These are phyloP conservation scores for Rhizopus stolonifer DNA, from an alignment of 371 early-diverging fungal genomes.

Conservation along the genomic window DNA sequence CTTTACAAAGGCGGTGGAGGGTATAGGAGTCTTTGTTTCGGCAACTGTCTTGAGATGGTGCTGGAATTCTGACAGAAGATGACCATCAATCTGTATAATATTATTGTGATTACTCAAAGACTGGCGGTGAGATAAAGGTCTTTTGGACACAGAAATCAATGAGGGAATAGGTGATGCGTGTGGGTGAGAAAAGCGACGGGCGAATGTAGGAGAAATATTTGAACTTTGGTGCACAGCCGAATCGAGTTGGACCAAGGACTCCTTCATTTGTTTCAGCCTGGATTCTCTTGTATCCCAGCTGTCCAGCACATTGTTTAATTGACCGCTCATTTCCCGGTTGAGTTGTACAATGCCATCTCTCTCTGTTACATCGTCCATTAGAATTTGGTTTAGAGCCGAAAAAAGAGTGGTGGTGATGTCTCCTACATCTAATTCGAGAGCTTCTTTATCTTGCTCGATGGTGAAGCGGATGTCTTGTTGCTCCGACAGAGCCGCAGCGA, in stretches of 20 bases:
- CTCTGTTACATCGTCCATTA: constrained; percentile 70
- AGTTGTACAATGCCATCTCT: constrained; percentile 58
- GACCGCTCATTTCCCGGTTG: constrained; percentile 44
- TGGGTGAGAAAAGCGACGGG: constrained; percentile 18
- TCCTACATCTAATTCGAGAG: constrained; percentile 62
- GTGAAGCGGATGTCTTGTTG: constrained; percentile 41
- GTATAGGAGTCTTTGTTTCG: constrained; percentile 8
- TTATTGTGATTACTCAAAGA: background rate
- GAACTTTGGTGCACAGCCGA: constrained; percentile 44
- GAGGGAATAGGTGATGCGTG: background rate
- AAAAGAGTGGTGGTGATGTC: constrained; percentile 52
- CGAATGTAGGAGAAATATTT: constrained; percentile 21
- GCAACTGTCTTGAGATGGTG: constrained; percentile 55
- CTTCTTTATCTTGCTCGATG: constrained; percentile 55
- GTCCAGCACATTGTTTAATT: constrained; percentile 38
- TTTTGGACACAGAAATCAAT: no score
- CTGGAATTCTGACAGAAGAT: constrained; percentile 65
- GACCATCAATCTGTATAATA: constrained; percentile 59
- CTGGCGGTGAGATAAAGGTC: background rate
- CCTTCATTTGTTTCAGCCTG: constrained; percentile 23
- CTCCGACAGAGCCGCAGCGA: constrained; percentile 48
- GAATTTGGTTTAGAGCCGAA: constrained; percentile 65
- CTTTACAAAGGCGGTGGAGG: constrained; percentile 60
- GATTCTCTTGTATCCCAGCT: constrained; percentile 55
- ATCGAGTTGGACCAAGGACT: constrained; percentile 51